These are phyloP conservation scores for Eimeria maxima DNA, from an alignment of 169 alveolate genomes.

Conservation along the genomic window DNA sequence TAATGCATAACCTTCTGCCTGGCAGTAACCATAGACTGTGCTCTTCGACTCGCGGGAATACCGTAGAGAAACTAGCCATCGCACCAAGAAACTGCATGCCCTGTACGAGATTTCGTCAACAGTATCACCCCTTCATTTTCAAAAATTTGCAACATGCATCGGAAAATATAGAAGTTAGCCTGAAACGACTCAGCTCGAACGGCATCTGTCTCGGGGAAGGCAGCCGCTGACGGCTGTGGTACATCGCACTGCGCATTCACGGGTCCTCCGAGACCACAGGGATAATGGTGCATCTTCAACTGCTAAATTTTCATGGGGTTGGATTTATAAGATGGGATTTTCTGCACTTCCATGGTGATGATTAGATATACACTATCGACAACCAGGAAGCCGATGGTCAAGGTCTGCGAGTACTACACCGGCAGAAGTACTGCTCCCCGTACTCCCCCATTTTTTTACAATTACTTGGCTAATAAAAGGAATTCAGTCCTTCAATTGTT, in stretches of 20 bases:
- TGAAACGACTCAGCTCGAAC: background rate
- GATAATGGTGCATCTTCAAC: background rate
- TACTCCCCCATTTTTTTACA: background rate
- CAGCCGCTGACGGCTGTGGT: slow-evolving; percentile 31
- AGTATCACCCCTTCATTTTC: background rate
- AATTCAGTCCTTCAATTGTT: background rate
- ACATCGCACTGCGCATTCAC: background rate
- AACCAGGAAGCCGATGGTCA: background rate
- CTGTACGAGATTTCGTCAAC: background rate
- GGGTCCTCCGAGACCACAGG: background rate
- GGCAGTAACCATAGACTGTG: background rate
- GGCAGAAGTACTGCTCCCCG: background rate
- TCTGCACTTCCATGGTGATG: background rate
- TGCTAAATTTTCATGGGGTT: background rate
- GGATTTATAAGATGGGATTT: background rate
- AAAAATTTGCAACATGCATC: background rate
- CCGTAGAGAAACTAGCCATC: slow-evolving; percentile 30
- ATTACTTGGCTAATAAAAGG: background rate
- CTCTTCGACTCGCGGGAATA: background rate
- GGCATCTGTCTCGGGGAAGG: background rate
- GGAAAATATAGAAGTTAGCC: background rate
- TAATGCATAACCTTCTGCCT: background rate
- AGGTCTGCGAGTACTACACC: background rate
- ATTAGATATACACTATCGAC: background rate
- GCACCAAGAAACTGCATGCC: background rate